Evolutionary conservation across 768 basidiomycete genomes (phyloP).

Genomic region (Pisolithus albus): DNA sequence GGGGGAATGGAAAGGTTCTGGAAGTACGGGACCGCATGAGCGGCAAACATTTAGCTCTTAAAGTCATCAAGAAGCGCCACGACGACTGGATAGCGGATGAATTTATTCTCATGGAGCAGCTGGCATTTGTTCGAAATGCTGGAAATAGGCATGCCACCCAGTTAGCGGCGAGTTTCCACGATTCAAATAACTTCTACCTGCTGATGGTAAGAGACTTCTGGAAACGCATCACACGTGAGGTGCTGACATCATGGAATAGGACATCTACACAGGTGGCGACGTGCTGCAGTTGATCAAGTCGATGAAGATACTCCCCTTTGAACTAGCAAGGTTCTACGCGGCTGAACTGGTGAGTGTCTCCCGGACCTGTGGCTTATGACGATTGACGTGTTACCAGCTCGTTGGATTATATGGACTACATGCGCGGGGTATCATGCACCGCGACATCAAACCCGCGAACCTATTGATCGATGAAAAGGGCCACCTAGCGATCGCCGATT

Average conservation of each 20-base stretch:
- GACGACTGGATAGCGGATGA: too few relatives aligned
- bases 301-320: neutral
- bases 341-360: neutral
- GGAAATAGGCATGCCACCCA: too few relatives aligned
- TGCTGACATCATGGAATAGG: neutral
- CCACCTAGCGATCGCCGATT: constrained; percentile 11
- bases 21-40: too few relatives aligned
- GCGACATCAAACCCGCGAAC: constrained; percentile 63
- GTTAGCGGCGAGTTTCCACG: too few relatives aligned
- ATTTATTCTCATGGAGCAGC: too few relatives aligned
- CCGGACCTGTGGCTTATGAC: neutral
- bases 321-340: neutral
- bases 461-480: constrained; percentile 46
- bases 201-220: too few relatives aligned
- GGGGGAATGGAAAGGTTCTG: too few relatives aligned
- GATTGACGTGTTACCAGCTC: neutral
- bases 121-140: too few relatives aligned
- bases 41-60: too few relatives aligned
- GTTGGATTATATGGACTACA: constrained; percentile 35
- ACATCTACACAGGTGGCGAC: neutral
- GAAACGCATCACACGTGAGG: neutral
- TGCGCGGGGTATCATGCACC: constrained; percentile 56
- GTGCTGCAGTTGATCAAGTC: neutral
- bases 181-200: too few relatives aligned
- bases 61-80: too few relatives aligned